Evolutionary conservation across 2,329 filamentous ascomycete species (phyloP).

Genomic region (Chaetomiaceae sp.): DNA sequence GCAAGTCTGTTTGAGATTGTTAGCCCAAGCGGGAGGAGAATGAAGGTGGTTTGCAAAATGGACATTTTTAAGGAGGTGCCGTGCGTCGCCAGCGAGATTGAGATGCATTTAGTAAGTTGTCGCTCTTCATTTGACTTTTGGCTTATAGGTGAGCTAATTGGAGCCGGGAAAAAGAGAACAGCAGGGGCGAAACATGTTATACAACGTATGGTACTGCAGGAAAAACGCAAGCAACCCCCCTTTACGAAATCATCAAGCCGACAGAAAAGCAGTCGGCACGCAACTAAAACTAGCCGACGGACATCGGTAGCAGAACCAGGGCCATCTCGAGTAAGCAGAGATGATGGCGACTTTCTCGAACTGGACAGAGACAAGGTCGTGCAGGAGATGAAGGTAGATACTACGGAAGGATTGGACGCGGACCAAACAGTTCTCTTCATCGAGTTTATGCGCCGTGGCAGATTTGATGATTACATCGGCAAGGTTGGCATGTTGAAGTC

Average conservation of each 20-base stretch:
- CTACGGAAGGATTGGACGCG: slow-evolving; percentile 7
- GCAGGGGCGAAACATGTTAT: slow-evolving; percentile 14
- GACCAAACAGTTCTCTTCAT: slow-evolving; percentile 17
- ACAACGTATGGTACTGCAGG: not conserved
- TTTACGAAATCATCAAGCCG: too few species aligned
- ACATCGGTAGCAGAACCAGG: not conserved
- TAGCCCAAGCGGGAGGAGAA: not conserved
- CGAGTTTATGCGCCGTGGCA: slow-evolving; percentile 18
- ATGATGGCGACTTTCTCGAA: not conserved
- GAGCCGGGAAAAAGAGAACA: too few species aligned
- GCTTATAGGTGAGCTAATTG: not conserved
- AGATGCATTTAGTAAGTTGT: slow-evolving; percentile 3
- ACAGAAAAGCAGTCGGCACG: too few species aligned
- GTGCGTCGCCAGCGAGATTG: not conserved
- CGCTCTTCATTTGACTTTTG: too few species aligned
- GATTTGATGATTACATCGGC: slow-evolving; percentile 7
- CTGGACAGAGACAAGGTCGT: not conserved
- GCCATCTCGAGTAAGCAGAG: not conserved
- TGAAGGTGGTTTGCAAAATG: slow-evolving; percentile 12
- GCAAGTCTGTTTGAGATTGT: slow-evolving; percentile 7
- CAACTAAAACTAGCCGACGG: not conserved
- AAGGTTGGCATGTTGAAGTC: not conserved
- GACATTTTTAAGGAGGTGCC: not conserved
- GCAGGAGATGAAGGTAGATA: slow-evolving; percentile 11
- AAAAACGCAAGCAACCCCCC: not conserved